Evolutionary conservation across 2,329 filamentous ascomycete genomes (phyloP), one percentile per base, ranked within the genome.

Genomic region (Fusarium floridanum): DNA sequence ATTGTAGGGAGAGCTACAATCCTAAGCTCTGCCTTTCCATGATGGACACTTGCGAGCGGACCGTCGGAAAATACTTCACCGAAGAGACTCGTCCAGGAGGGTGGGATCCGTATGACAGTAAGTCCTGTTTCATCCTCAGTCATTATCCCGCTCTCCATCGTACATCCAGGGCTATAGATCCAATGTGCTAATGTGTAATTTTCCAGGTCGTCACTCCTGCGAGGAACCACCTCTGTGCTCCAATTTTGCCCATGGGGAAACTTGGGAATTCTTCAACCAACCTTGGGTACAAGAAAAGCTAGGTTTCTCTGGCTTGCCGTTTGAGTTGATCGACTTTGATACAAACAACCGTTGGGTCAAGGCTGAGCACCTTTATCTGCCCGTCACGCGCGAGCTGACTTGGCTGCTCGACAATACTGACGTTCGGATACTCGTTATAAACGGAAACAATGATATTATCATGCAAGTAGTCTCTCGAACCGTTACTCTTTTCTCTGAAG

Each of bases 221-320:
- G n/a, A 43, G 39, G 12, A 43, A 6, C 39, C 39, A 6, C 39
- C 39, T 5, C 10, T 43, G 39, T 74, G 71, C 36, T 74, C 71
- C 0, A 74, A 74, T 0, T 36, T 74, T n/a, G 68, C 36, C 3
- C 64, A 72, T 5, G 64, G 71, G 9, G 64, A 64, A 5, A 71
- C 68, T 1, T 74, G 71, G 71, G 66, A 29, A 8, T 74, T 62
- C 5, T 2, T 74, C 6, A 74, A 74, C 6, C 53, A 63, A 1
- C 71, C 20, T 1, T 74, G 67, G 72, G 72, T 74, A 1, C 68
- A 74, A 29, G n/a, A 72, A 1, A 68, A 34, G n/a, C 72, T 74
- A 2, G 71, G 72, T 0, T 74, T 74, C 2, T 16, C 34, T 2
- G 16, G 3, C 3, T 64, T 66, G 1, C 56, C 45, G 0, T 74